Evolutionary conservation across 768 basidiomycete genomes (phyloP).

Genomic region (Bullera alba): DNA sequence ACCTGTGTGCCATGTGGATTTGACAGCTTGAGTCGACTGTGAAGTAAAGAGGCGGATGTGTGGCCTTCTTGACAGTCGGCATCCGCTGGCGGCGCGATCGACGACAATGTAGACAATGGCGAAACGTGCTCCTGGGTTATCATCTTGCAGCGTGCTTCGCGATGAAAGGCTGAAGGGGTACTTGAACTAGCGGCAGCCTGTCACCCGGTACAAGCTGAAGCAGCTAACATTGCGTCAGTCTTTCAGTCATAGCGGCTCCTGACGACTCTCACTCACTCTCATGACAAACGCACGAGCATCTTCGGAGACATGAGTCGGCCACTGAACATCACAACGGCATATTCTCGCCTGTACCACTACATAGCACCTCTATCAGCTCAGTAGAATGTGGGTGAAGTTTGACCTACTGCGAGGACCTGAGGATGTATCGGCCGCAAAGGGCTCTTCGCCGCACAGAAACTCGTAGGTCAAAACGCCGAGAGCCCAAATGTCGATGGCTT

Average conservation of each 20-base stretch:
- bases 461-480: conserved; percentile 92
- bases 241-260: not conserved
- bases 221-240: not conserved
- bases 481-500: conserved; percentile 93
- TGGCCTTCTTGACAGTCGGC: too few species aligned
- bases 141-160: not conserved
- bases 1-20: too few species aligned
- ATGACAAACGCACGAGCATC: conserved; percentile 61
- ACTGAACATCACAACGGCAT: conserved; percentile 66
- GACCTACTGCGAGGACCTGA: conserved; percentile 25
- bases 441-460: conserved; percentile 77
- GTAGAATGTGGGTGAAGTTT: not conserved
- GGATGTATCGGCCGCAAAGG: conserved; percentile 58
- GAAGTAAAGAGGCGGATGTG: too few species aligned
- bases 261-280: conserved; percentile 48
- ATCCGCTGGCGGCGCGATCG: too few species aligned
- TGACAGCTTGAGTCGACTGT: too few species aligned
- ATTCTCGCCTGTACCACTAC: conserved; percentile 67
- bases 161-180: not conserved
- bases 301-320: conserved; percentile 56
- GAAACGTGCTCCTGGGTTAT: not conserved
- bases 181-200: not conserved
- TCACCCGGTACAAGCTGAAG: not conserved
- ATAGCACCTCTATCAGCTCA: not conserved
- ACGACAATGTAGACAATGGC: too few species aligned